Conservation (phyloP, 768 basidiomycete species). For the Cyclocybe aegerita region DNA sequence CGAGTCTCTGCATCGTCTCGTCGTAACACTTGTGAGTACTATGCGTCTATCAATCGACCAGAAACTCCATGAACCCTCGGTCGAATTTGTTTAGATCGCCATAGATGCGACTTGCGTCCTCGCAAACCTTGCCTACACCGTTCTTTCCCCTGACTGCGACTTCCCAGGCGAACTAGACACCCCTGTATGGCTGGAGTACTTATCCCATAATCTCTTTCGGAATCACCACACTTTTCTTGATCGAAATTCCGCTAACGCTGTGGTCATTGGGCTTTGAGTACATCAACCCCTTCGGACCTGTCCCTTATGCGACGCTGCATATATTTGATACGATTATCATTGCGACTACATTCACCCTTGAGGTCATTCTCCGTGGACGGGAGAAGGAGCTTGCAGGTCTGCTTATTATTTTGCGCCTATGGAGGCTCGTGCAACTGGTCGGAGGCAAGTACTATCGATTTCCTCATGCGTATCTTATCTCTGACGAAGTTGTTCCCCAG, state of each 20-base stretch:
- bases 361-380: conserved; percentile 63
- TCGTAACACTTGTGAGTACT: conserved; percentile 57
- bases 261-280: conserved; percentile 65
- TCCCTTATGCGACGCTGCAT: conserved; percentile 63
- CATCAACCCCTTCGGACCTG: conserved; percentile 59
- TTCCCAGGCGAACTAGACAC: conserved; percentile 37
- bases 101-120: conserved; percentile 74
- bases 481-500: conserved; percentile 32
- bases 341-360: conserved; percentile 70
- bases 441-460: conserved; percentile 28
- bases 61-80: background rate
- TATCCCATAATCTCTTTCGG: conserved; percentile 60
- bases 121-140: conserved; percentile 65
- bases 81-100: conserved; percentile 39
- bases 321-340: conserved; percentile 74
- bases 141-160: conserved; percentile 56
- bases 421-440: conserved; percentile 79
- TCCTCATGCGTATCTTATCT: background rate
- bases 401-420: conserved; percentile 72
- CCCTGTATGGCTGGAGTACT: conserved; percentile 62
- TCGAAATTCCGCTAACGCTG: conserved; percentile 72
- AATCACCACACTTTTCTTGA: conserved; percentile 72
- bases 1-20: conserved; percentile 47
- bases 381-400: conserved; percentile 72
- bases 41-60: conserved; percentile 8